Percentiles rank a stretch among this genome's conserved stretches.
Conservation (phyloP, 2,329 filamentous ascomycete genomes). For the Grosmannia clavigera region DNA sequence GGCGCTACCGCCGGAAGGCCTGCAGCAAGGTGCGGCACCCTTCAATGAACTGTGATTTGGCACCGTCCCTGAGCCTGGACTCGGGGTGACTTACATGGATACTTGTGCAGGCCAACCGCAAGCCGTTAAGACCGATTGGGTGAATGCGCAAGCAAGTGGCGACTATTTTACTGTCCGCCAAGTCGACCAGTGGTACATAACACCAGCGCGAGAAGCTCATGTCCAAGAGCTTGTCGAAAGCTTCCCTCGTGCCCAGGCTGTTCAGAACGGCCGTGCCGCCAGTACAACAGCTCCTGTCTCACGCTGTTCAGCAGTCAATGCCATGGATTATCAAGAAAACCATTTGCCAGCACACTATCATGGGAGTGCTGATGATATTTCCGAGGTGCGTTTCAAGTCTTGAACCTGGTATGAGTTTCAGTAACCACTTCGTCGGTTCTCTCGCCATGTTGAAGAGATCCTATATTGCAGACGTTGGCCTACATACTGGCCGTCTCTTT, state of each 20-base stretch:
- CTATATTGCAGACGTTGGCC: too few relatives aligned
- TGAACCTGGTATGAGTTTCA: background rate
- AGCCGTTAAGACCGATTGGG: background rate
- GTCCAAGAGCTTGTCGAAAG: background rate
- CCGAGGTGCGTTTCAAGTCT: slow-evolving; percentile 2
- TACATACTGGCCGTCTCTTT: too few relatives aligned
- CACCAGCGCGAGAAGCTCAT: background rate
- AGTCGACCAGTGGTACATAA: background rate
- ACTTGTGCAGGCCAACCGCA: background rate
- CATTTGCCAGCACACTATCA: background rate
- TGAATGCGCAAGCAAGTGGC: background rate
- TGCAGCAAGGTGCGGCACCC: background rate
- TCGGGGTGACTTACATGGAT: background rate
- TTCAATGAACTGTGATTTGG: background rate
- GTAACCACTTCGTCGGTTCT: background rate
- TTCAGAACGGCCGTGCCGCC: background rate
- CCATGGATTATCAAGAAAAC: slow-evolving; percentile 3
- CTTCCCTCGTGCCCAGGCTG: background rate
- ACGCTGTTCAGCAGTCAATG: background rate
- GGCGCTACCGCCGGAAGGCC: background rate
- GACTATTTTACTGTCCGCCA: background rate
- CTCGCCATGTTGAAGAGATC: too few relatives aligned
- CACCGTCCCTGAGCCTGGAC: background rate
- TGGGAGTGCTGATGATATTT: background rate
- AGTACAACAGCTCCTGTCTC: background rate